These are phyloP conservation scores for Pythium oligandrum DNA, from an alignment of 352 stramenopile genomes.

Conservation along the genomic window DNA sequence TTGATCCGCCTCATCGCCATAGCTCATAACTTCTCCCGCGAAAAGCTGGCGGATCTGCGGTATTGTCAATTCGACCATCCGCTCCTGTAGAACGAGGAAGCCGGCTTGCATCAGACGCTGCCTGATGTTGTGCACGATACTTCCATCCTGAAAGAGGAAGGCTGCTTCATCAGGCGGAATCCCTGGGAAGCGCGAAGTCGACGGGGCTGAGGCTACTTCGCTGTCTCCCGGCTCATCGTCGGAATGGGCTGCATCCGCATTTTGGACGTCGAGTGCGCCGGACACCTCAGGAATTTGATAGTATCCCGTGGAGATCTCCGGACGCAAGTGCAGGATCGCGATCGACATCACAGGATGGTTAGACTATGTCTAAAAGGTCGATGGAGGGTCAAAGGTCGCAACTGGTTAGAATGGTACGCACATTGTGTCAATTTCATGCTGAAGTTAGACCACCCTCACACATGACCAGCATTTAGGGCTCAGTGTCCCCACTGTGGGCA, in stretches of 20 bases:
- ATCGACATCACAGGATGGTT: constrained; percentile 17
- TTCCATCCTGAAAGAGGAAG: constrained; percentile 33
- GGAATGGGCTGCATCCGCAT: background rate
- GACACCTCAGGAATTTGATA: constrained; percentile 27
- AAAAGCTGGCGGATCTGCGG: constrained; percentile 36
- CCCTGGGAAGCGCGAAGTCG: constrained; percentile 22
- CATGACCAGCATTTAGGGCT: no score
- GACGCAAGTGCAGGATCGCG: constrained; percentile 46
- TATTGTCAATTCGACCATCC: constrained; percentile 30
- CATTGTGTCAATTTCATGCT: background rate
- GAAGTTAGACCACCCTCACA: no score
- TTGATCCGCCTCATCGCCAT: constrained; percentile 10
- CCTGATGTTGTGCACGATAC: constrained; percentile 31
- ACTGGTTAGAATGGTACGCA: background rate
- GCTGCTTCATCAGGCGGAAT: constrained; percentile 35
- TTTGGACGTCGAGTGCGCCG: background rate
- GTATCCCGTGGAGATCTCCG: constrained; percentile 52
- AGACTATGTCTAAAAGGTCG: no score
- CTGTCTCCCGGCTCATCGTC: constrained; percentile 1
- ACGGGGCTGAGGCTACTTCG: background rate
- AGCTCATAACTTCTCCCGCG: background rate
- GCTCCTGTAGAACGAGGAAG: constrained; percentile 40
- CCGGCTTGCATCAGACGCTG: constrained; percentile 45
- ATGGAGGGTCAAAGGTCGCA: no score
- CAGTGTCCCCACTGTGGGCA: background rate